Conservation (phyloP, 2,329 filamentous ascomycete genomes). For the Cadophora luteo-olivacea region DNA sequence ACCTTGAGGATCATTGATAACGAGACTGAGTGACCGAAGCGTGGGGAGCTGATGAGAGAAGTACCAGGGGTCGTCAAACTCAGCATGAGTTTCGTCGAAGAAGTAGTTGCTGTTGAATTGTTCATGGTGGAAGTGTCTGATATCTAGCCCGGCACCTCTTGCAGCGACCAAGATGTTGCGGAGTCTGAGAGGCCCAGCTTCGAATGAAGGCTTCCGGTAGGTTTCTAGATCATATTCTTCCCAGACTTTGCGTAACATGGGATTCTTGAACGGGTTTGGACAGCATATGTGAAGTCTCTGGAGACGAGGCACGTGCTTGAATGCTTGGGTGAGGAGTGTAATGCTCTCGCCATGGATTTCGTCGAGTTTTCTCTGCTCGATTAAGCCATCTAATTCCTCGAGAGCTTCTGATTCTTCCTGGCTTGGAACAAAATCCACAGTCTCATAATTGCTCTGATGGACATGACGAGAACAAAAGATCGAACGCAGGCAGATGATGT, state of each 20-base stretch:
- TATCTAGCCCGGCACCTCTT: conserved; percentile 17
- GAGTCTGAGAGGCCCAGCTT: conserved; percentile 2
- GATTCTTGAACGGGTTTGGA: conserved; percentile 27
- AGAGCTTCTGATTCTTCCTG: conserved; percentile 26
- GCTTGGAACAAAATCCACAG: conserved; percentile 27
- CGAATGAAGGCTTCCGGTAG: background rate
- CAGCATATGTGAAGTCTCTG: conserved; percentile 21
- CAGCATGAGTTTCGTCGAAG: background rate
- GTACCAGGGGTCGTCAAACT: background rate
- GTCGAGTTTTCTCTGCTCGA: conserved; percentile 21
- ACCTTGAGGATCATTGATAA: conserved; percentile 17
- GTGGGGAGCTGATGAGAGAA: background rate
- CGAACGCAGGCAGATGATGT: conserved; percentile 25
- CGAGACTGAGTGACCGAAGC: conserved; percentile 20
- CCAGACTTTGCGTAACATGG: conserved; percentile 30
- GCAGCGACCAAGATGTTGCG: conserved; percentile 19
- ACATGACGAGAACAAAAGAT: conserved; percentile 31
- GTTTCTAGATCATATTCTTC: conserved; percentile 31
- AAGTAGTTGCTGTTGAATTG: conserved; percentile 20
- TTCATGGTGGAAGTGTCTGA: conserved; percentile 25
- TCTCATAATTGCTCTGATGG: conserved; percentile 19
- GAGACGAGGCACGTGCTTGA: conserved; percentile 23
- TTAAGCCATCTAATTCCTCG: conserved; percentile 29
- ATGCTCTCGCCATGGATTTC: conserved; percentile 4
- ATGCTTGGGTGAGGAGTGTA: conserved; percentile 11